Evolutionary conservation across 192 early-diverging fungal species (phyloP), one percentile per base, ranked within the genome.

Genomic region (Coemansia sp.): DNA sequence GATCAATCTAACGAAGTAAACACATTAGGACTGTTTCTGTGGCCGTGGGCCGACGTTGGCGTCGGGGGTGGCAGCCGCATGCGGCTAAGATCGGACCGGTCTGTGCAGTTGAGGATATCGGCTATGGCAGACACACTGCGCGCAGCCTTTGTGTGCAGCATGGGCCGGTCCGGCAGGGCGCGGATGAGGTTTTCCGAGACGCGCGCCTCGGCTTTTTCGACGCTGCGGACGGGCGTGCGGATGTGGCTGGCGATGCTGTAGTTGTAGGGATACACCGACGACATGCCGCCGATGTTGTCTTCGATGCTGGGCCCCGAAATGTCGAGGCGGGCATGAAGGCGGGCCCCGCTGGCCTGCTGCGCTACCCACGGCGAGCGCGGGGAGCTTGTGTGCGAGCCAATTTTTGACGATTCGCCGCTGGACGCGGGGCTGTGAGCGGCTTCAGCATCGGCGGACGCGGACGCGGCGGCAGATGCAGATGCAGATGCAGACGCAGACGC

Each of bases 61-160:
- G 76, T 79, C 28, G 76, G 76, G 18, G 76, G 76, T 3, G 76
- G 76, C 48, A 79, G 58, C 28, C 76, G 76, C 67, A 79, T 61
- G 58, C 76, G 71, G 60, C 76, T 70, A 22, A 79, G 76, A 60
- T 79, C 71, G n/a, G 76, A 67, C 46, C 76, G 70, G 45, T 79
- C 76, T 29, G 76, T 79, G 68, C 76, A 79, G 68, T 74, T 79
- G 29, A 79, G 67, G 29, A 79, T 79, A 62, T 79, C 76, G 24
- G 76, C 71, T 23, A 79, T 79, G n/a, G 76, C 64, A 51, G 76
- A 79, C 54, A 79, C 76, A 32, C 76, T 79, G 62, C 71, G 71
- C 1, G 68, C 76, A 14, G 76, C 63, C 55, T 79, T 79, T 64
- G 71, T 59, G 30, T 79, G 76, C 53, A 68, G 50, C 36, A 48